phyloP scores from a whole-genome alignment of 176 grass and related monocot species.

The Oryza rufipogon region DNA sequence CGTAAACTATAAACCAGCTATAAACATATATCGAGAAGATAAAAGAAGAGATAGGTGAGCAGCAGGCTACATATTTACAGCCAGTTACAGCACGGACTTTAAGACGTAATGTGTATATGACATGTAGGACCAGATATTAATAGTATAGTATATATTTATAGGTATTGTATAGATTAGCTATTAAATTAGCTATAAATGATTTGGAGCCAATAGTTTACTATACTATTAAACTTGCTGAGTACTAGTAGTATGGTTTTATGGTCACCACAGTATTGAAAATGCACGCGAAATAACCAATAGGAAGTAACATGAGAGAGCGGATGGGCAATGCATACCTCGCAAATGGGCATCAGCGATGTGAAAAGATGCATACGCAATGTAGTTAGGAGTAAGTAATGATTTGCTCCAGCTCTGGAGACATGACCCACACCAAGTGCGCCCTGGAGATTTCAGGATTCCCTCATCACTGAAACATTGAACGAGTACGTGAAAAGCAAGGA shows the following conservation, averaged over 20 bases:
- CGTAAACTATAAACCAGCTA: too few species aligned
- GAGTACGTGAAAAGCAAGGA: conserved; percentile 29
- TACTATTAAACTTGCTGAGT: too few species aligned
- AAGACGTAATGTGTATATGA: too few species aligned
- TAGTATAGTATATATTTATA: too few species aligned
- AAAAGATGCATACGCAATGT: neutral
- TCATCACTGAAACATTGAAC: conserved; percentile 36
- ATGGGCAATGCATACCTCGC: neutral
- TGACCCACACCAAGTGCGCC: conserved; percentile 8
- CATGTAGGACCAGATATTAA: too few species aligned
- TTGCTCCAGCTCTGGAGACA: neutral
- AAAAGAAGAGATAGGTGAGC: neutral
- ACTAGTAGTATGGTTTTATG: neutral
- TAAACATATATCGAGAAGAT: too few species aligned
- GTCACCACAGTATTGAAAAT: neutral
- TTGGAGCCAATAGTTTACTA: too few species aligned
- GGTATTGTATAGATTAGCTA: too few species aligned
- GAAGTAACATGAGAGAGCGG: neutral
- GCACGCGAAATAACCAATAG: neutral
- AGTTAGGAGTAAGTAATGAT: conserved; percentile 17
- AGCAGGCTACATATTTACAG: too few species aligned
- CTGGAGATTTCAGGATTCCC: neutral
- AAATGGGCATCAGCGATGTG: neutral
- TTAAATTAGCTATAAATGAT: too few species aligned
- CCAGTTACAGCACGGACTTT: too few species aligned